Evolutionary conservation across 139 green algal species (phyloP).

Genomic region (Ostreobium quekettii): DNA sequence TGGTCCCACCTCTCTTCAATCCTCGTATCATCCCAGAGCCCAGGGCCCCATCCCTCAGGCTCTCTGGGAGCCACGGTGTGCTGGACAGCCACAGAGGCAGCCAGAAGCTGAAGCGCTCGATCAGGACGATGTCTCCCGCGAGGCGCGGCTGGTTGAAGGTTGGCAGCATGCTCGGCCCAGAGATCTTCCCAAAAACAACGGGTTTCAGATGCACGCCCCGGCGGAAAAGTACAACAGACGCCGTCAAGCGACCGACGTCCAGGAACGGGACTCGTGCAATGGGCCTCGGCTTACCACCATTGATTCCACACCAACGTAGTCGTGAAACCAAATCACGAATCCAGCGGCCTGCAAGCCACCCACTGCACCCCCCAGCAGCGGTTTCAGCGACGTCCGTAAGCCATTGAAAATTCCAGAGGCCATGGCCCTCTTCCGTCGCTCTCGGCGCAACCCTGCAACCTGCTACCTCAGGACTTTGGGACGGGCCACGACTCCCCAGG

Average conservation of each 20-base stretch:
- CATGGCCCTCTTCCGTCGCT: too few relatives aligned
- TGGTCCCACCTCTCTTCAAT: too few relatives aligned
- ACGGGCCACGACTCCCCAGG: too few relatives aligned
- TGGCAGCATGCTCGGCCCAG: background rate
- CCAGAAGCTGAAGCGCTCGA: background rate
- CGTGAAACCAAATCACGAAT: constrained; percentile 11
- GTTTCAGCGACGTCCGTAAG: too few relatives aligned
- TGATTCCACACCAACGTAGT: constrained; percentile 9
- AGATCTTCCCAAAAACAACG: background rate
- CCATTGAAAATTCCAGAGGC: too few relatives aligned
- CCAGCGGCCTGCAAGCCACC: constrained; percentile 3
- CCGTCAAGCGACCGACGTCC: background rate
- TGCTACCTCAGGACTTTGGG: too few relatives aligned
- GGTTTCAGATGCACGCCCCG: too few relatives aligned
- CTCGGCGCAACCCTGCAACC: too few relatives aligned
- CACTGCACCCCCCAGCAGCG: too few relatives aligned
- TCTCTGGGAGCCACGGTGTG: background rate
- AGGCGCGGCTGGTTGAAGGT: background rate
- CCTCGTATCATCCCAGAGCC: too few relatives aligned
- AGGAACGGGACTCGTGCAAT: background rate
- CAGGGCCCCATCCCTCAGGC: too few relatives aligned
- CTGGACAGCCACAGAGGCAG: background rate
- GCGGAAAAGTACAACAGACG: too few relatives aligned
- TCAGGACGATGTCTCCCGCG: background rate
- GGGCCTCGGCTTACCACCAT: background rate